These are phyloP conservation scores for Lophiostoma macrostomum DNA, from an alignment of 495 filamentous ascomycete genomes.

Conservation along the genomic window DNA sequence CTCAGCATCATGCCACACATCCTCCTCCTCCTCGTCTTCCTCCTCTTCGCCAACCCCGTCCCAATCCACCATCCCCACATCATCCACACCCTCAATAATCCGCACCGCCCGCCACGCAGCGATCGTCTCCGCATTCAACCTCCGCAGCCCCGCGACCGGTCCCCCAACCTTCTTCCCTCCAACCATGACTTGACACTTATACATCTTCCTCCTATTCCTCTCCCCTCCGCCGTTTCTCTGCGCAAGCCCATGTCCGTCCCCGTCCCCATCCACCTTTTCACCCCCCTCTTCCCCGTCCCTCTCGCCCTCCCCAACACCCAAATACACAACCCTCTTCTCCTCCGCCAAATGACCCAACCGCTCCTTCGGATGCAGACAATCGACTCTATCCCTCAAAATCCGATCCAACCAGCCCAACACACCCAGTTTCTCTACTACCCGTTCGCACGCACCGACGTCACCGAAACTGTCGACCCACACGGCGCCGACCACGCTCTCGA, in stretches of 20 bases:
- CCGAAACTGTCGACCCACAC: conserved; percentile 78
- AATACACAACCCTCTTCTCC: conserved; percentile 45
- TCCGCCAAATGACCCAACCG: conserved; percentile 59
- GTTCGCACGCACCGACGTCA: conserved; percentile 52
- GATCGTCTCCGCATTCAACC: conserved; percentile 31
- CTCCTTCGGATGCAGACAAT: conserved; percentile 73
- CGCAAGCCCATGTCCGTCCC: too few relatives aligned
- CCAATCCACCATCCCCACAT: conserved; percentile 2
- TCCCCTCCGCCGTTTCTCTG: not conserved
- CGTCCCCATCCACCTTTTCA: too few relatives aligned
- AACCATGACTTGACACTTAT: conserved; percentile 24
- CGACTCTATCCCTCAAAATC: conserved; percentile 56
- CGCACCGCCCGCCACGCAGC: conserved; percentile 29
- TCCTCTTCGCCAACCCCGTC: not conserved
- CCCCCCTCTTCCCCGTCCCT: not conserved
- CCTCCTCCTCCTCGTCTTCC: not conserved
- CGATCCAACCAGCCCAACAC: conserved; percentile 61
- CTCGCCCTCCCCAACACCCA: conserved; percentile 11
- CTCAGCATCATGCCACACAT: conserved; percentile 15
- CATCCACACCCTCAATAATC: conserved; percentile 18
- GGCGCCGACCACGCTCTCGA: conserved; percentile 80
- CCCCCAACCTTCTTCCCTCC: conserved; percentile 23
- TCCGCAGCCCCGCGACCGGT: conserved; percentile 22
- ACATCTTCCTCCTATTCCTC: conserved; percentile 4
- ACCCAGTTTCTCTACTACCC: conserved; percentile 61